phyloP scores from a whole-genome alignment of 2,329 filamentous ascomycete species.

The Dactylellina sp. region DNA sequence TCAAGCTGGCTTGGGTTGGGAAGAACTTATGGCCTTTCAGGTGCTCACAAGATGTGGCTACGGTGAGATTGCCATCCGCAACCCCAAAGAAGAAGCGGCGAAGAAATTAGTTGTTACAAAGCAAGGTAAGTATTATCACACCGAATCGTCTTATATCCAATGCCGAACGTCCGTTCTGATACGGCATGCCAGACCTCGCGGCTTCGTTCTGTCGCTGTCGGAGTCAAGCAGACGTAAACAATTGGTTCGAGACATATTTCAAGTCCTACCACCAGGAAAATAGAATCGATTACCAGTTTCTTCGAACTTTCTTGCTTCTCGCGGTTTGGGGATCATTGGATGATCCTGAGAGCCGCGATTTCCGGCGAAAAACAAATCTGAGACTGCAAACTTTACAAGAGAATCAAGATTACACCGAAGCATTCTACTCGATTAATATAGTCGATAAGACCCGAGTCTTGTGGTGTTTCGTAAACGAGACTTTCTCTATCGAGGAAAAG shows the following conservation, averaged over 20 bases:
- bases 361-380: neutral
- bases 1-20: neutral
- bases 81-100: neutral
- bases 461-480: constrained; percentile 18
- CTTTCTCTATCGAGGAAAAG: constrained; percentile 3
- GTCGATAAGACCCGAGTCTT: constrained; percentile 12
- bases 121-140: neutral
- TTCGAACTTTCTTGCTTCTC: constrained; percentile 4
- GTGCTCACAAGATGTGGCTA: neutral
- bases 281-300: neutral
- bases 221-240: constrained; percentile 18
- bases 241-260: neutral
- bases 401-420: neutral
- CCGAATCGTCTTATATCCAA: neutral
- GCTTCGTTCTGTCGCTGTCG: neutral
- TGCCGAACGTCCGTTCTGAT: neutral
- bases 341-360: neutral
- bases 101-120: neutral
- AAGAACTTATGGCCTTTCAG: constrained; percentile 12
- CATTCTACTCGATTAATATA: constrained; percentile 16
- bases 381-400: constrained; percentile 5
- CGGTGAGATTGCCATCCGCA: neutral
- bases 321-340: neutral
- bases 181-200: neutral
- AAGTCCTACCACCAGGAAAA: neutral